Evolutionary conservation across 352 stramenopile species (phyloP).

Genomic region (Pythium rhizo-oryzae): DNA sequence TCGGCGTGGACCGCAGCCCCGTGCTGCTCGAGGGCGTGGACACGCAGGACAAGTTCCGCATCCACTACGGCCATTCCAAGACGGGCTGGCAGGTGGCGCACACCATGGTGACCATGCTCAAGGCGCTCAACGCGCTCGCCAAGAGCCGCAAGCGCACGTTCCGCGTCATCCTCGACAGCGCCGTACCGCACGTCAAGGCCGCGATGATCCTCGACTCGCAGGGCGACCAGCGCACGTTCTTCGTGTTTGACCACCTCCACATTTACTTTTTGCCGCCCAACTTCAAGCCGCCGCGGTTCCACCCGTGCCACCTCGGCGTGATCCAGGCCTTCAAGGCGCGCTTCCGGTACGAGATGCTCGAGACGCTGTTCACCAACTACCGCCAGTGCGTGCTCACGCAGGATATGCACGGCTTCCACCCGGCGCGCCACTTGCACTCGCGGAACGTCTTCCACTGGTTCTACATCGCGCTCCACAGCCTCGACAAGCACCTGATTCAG

Average conservation of each 20-base stretch:
- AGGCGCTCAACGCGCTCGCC: constrained; percentile 73
- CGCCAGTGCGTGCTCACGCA: constrained; percentile 51
- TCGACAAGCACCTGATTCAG: constrained; percentile 71
- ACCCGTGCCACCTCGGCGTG: constrained; percentile 74
- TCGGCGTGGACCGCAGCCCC: constrained; percentile 65
- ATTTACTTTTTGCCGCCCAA: constrained; percentile 85
- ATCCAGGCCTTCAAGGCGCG: constrained; percentile 82
- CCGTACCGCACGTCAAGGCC: constrained; percentile 83
- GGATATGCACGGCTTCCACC: constrained; percentile 52
- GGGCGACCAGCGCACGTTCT: constrained; percentile 86
- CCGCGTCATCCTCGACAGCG: constrained; percentile 79
- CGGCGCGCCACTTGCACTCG: constrained; percentile 58
- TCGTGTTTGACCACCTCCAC: constrained; percentile 81
- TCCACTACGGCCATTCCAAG: constrained; percentile 84
- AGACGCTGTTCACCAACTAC: constrained; percentile 75
- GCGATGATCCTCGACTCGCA: constrained; percentile 87
- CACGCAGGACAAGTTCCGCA: constrained; percentile 61
- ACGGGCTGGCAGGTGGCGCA: constrained; percentile 80
- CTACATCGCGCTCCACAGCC: constrained; percentile 69
- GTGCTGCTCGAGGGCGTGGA: constrained; percentile 64
- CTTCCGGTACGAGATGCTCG: constrained; percentile 79
- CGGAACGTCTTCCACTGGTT: constrained; percentile 89
- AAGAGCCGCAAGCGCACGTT: constrained; percentile 78
- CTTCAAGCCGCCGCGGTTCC: constrained; percentile 71
- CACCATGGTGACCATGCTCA: constrained; percentile 80